These are phyloP conservation scores for Citrus glauca DNA, from an alignment of 345 rosid species.

Conservation along the genomic window DNA sequence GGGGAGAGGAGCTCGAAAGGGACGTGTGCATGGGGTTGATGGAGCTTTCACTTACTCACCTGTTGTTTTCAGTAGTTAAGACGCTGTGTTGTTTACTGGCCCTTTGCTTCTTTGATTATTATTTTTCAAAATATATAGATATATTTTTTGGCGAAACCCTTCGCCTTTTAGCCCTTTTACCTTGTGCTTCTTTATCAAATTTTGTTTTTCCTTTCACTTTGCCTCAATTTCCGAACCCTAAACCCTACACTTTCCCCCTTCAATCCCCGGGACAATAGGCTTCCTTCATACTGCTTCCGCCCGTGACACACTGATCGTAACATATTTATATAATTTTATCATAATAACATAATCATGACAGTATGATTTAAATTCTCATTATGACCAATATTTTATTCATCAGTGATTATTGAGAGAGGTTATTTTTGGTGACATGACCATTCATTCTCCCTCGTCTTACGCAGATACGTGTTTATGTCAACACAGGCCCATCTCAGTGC, in stretches of 20 bases:
- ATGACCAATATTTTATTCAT: background rate
- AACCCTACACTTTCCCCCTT: conserved; percentile 18
- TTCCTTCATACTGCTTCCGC: conserved; percentile 4
- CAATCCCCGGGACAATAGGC: conserved; percentile 33
- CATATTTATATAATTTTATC: conserved; percentile 15
- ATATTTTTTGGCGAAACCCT: no score
- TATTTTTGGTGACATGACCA: conserved; percentile 44
- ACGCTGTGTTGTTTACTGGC: conserved; percentile 20
- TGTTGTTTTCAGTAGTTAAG: conserved; percentile 43
- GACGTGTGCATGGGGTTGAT: conserved; percentile 54
- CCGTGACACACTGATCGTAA: conserved; percentile 7
- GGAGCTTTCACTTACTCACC: conserved; percentile 44
- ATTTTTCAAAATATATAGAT: no score
- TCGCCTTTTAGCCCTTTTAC: background rate
- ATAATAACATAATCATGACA: conserved; percentile 33
- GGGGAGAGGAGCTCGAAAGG: conserved; percentile 47
- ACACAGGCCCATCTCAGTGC: conserved; percentile 23
- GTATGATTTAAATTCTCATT: background rate
- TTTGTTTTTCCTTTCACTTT: background rate
- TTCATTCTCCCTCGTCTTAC: conserved; percentile 40
- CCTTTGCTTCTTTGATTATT: background rate
- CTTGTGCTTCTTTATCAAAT: background rate
- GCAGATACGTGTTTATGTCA: conserved; percentile 25
- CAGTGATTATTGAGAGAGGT: conserved; percentile 4
- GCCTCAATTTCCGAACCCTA: conserved; percentile 48